These are phyloP conservation scores for Spiraea crenata DNA, from an alignment of 331 rosid species.

Conservation along the genomic window DNA sequence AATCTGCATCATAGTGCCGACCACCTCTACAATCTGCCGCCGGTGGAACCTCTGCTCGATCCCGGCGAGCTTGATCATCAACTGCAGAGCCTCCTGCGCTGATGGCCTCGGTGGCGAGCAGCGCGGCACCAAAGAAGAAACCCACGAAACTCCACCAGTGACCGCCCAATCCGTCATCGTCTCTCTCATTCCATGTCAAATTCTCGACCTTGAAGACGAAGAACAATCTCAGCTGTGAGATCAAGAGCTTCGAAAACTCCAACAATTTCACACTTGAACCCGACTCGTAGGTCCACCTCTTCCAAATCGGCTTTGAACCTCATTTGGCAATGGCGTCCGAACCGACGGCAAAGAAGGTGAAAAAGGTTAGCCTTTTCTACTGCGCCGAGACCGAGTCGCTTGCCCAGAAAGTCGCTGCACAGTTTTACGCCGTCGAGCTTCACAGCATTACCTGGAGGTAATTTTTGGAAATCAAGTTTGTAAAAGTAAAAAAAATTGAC, in stretches of 20 bases:
- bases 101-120: conserved; percentile 77
- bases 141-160: no score
- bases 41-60: conserved; percentile 83
- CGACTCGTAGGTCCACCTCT: conserved; percentile 28
- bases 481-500: no score
- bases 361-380: conserved; percentile 74
- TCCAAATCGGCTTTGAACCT: conserved; percentile 36
- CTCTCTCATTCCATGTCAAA: conserved; percentile 21
- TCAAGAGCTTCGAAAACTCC: conserved; percentile 56
- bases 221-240: conserved; percentile 40
- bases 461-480: no score
- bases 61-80: conserved; percentile 88
- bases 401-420: conserved; percentile 68
- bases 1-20: conserved; percentile 87
- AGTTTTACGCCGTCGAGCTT: conserved; percentile 72
- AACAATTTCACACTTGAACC: conserved; percentile 48
- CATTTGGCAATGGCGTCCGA: conserved; percentile 52
- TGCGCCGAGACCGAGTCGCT: conserved; percentile 82
- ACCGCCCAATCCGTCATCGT: conserved; percentile 13
- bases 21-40: conserved; percentile 81
- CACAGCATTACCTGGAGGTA: conserved; percentile 77
- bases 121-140: conserved; percentile 61
- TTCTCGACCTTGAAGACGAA: conserved; percentile 7
- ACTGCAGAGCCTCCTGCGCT: conserved; percentile 91
- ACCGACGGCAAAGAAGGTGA: conserved; percentile 39